A percentile compares a stretch with the other conserved stretches of the same genome.
These are phyloP conservation scores for Aspergillus sergii DNA, from an alignment of 2,329 filamentous ascomycete genomes.

Conservation along the genomic window DNA sequence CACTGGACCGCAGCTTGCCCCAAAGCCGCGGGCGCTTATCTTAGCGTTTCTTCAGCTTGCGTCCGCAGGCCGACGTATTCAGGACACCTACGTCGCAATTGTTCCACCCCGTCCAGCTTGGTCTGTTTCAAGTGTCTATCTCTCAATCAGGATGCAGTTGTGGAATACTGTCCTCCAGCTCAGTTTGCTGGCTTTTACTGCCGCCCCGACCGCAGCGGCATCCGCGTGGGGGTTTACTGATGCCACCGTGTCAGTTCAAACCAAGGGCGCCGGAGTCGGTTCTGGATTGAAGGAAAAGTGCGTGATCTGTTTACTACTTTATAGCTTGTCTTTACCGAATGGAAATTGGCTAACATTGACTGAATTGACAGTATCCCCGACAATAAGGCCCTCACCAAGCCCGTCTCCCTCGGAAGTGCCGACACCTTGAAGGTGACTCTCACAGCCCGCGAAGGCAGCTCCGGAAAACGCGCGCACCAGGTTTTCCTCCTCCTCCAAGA, in stretches of 20 bases:
- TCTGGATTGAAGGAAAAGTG: slow-evolving; percentile 60
- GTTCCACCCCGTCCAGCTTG: slow-evolving; percentile 13
- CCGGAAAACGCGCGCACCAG: slow-evolving; percentile 85
- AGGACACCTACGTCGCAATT: slow-evolving; percentile 7
- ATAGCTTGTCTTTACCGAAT: neutral
- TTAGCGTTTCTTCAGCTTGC: slow-evolving; percentile 20
- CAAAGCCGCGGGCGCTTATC: slow-evolving; percentile 28
- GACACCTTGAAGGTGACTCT: slow-evolving; percentile 82
- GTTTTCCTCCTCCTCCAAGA: slow-evolving; percentile 86
- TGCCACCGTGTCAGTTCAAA: slow-evolving; percentile 62
- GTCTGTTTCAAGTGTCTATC: neutral
- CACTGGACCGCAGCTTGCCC: slow-evolving; percentile 34
- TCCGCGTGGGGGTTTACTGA: slow-evolving; percentile 65
- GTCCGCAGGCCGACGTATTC: neutral
- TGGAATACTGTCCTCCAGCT: slow-evolving; percentile 38
- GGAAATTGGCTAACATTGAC: neutral
- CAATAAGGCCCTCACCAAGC: slow-evolving; percentile 62
- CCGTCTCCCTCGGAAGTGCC: slow-evolving; percentile 65
- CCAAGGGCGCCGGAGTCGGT: slow-evolving; percentile 61
- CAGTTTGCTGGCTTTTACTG: slow-evolving; percentile 38
- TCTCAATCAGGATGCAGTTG: slow-evolving; percentile 38
- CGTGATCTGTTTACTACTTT: slow-evolving; percentile 17
- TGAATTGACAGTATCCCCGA: slow-evolving; percentile 56
- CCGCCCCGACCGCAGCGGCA: slow-evolving; percentile 47
- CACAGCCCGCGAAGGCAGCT: slow-evolving; percentile 77